Conservation (phyloP, 371 early-diverging fungal species). For the Dichotomocladium elegans region DNA sequence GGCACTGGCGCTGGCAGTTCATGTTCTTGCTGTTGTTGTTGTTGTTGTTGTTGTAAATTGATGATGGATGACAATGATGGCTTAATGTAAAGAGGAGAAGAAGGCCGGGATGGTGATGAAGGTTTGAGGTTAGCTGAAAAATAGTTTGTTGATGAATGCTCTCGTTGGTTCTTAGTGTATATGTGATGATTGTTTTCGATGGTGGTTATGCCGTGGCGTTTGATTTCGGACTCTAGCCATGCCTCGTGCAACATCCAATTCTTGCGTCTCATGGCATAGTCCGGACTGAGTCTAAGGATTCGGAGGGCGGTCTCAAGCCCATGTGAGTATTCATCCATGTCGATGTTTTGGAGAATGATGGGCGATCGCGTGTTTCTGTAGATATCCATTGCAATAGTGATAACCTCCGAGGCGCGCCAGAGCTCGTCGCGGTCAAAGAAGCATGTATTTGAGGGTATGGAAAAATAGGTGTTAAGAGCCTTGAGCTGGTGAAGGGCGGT, state of each 20-base stretch:
- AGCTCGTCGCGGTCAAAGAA: conserved; percentile 45
- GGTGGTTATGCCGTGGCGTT: conserved; percentile 21
- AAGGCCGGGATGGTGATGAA: conserved; percentile 2
- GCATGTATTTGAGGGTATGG: conserved; percentile 26
- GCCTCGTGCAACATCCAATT: conserved; percentile 37
- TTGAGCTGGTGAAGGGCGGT: conserved; percentile 29
- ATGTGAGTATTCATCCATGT: conserved; percentile 20
- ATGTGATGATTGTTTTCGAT: conserved; percentile 8
- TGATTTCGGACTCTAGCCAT: conserved; percentile 37
- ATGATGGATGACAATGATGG: too few species aligned
- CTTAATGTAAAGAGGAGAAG: too few species aligned
- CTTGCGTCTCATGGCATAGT: conserved; percentile 19
- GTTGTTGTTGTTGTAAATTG: background rate
- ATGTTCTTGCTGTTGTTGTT: background rate
- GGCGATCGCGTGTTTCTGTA: conserved; percentile 25
- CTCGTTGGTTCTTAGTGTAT: conserved; percentile 8
- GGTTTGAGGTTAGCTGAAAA: background rate
- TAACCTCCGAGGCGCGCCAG: conserved; percentile 36
- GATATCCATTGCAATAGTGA: conserved; percentile 33
- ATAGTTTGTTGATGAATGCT: background rate
- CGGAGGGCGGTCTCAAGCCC: conserved; percentile 23
- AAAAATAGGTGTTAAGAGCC: conserved; percentile 25
- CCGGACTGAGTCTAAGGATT: conserved; percentile 25
- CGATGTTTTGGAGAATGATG: conserved; percentile 19
- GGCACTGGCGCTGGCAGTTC: background rate